phyloP scores from a whole-genome alignment of 1,139 yeast genomes.

The Taphrina confusa region DNA sequence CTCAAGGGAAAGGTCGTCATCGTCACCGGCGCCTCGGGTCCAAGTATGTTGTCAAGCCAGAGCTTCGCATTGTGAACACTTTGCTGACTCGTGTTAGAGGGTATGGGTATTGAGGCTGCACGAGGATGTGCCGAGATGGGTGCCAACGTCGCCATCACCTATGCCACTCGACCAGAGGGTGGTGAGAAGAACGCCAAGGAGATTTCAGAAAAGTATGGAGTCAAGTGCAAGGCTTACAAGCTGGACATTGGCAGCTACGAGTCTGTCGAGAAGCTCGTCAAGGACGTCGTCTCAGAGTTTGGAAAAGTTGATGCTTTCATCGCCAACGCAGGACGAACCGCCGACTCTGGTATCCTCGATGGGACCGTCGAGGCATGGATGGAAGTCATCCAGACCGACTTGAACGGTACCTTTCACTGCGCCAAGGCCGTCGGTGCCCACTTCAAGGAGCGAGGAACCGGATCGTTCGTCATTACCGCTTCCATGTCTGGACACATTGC shows the following conservation, averaged over 20 bases:
- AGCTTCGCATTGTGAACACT: neutral
- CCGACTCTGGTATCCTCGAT: constrained; percentile 67
- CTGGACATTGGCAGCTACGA: constrained; percentile 64
- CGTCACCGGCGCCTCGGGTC: constrained; percentile 79
- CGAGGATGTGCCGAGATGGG: constrained; percentile 89
- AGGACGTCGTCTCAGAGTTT: constrained; percentile 66
- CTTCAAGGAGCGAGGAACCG: constrained; percentile 68
- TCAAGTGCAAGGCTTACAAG: constrained; percentile 68
- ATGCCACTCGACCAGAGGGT: constrained; percentile 57
- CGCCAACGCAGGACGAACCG: constrained; percentile 87
- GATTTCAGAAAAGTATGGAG: constrained; percentile 62
- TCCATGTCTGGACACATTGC: constrained; percentile 90
- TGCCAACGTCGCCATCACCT: constrained; percentile 77
- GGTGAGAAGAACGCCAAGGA: constrained; percentile 62
- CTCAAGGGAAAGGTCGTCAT: constrained; percentile 83
- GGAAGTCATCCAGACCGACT: constrained; percentile 66
- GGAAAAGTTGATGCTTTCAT: constrained; percentile 79
- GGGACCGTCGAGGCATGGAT: constrained; percentile 64
- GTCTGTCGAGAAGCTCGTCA: constrained; percentile 54
- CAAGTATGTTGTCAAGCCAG: constrained; percentile 10
- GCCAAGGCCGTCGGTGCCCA: constrained; percentile 70
- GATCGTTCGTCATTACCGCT: constrained; percentile 80
- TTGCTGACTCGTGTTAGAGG: constrained; percentile 4
- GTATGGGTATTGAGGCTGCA: constrained; percentile 78
- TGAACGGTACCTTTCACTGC: constrained; percentile 75